A percentile compares a stretch with the other conserved stretches of the same genome.
Conservation (phyloP, 768 basidiomycete species). For the Termitomyces sp. region DNA sequence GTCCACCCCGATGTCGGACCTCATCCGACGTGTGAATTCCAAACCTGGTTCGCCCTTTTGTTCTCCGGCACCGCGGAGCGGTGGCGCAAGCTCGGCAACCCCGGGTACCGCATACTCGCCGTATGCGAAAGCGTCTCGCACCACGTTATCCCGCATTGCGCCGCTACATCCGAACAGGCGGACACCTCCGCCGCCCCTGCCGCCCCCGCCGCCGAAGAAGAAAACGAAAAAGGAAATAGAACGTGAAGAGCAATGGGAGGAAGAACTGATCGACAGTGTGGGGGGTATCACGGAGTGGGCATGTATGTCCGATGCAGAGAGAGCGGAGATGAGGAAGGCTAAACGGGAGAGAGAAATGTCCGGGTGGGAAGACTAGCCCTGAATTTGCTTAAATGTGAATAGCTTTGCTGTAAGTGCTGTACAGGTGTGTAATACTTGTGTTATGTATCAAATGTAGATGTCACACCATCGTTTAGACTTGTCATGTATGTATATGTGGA, state of each 20-base stretch:
- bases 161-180: conserved; percentile 71
- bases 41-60: conserved; percentile 59
- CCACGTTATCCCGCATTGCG: conserved; percentile 60
- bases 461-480: neutral
- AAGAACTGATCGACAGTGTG: conserved; percentile 68
- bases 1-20: conserved; percentile 65
- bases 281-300: conserved; percentile 63
- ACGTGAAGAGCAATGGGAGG: conserved; percentile 75
- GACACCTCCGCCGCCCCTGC: conserved; percentile 68
- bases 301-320: conserved; percentile 40
- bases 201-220: conserved; percentile 64
- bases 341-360: conserved; percentile 64
- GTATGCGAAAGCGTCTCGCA: conserved; percentile 58
- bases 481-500: neutral
- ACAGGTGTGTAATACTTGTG: neutral
- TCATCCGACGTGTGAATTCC: conserved; percentile 68
- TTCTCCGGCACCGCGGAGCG: conserved; percentile 19
- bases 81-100: conserved; percentile 12
- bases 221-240: conserved; percentile 79
- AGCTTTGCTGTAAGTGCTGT: neutral
- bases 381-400: neutral
- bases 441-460: neutral
- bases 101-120: conserved; percentile 50
- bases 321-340: conserved; percentile 48
- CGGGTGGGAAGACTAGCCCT: conserved; percentile 44